Conservation (phyloP, 164 flowering plant genomes). For the Magnolia kwangsiensis region DNA sequence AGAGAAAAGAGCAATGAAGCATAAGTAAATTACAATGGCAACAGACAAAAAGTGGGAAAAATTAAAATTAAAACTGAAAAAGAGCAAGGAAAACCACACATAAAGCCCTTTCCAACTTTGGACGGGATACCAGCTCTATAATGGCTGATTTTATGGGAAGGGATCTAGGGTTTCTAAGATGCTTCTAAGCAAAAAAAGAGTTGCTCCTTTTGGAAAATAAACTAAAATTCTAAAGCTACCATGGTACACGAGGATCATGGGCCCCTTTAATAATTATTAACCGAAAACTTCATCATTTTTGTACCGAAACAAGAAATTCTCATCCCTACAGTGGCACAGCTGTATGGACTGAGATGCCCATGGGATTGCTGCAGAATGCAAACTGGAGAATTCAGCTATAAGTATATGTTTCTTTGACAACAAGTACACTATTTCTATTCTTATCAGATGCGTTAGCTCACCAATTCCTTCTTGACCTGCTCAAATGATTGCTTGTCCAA, state of each 20-base stretch:
- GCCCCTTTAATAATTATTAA: background rate
- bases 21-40: no score
- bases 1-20: no score
- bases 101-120: no score
- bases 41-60: no score
- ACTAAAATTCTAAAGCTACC: background rate
- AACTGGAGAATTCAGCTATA: background rate
- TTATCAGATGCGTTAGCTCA: constrained; percentile 18
- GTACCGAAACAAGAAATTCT: background rate
- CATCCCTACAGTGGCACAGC: background rate
- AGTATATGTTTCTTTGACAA: background rate
- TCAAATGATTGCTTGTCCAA: constrained; percentile 87
- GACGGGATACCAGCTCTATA: no score
- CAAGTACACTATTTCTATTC: background rate
- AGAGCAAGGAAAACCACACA: no score
- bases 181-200: no score
- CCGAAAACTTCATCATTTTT: background rate
- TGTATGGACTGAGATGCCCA: background rate
- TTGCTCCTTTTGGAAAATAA: no score
- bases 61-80: no score
- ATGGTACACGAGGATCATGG: background rate
- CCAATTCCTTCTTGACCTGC: constrained; percentile 85
- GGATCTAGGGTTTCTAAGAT: no score
- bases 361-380: background rate
- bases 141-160: no score